Evolutionary conservation across 768 basidiomycete species (phyloP), one percentile per base, ranked within the genome.

Genomic region (Suillus alpinus): DNA sequence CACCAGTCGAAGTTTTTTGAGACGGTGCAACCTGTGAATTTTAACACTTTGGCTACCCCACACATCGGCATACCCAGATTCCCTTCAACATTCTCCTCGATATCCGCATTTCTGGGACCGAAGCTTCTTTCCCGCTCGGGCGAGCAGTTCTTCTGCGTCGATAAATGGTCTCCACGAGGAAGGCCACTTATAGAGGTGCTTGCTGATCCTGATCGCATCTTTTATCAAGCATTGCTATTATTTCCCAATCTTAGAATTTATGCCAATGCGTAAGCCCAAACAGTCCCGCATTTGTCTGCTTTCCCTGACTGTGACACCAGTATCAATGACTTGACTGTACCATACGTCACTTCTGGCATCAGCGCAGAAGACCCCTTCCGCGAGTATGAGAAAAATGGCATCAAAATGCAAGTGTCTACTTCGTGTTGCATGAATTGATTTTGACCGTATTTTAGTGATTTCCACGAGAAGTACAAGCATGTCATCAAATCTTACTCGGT

Each of bases 1-100:
- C 75, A 85, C 60, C 86, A 88, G 59, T 80, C 81, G 50, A 78
- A 80, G 7, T 92, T 94, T 77, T 95, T 95, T 68, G 78, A 86
- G 2, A 75, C 77, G 2, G 81, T 94, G 46, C 73, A 75, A 32
- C 91, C 93, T 0, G 81, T 91, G 58, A 93, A 92, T 71, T 95
- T 95, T 72, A 85, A 84, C 58, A 92, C 93, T 0, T 75, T 95
- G 55, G 91, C 93, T 43, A 92, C 93, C 0, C 94, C 94, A 1
- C 88, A 92, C 63, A 78, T 94, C 43, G 94, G 94, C 14, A 80
- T 93, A 7, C 86, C 85, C 4, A 76, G 78, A 67, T 87, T 88
- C 63, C 79, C 81, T 31, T 84, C 86, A 2, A 73, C 88, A 37
- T 68, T 87, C 44, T 89, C 88, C 1, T 74, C 76, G 1, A 51